Evolutionary conservation across 1,139 yeast genomes (phyloP), one percentile per base, ranked within the genome.

Genomic region (Candida anutae): DNA sequence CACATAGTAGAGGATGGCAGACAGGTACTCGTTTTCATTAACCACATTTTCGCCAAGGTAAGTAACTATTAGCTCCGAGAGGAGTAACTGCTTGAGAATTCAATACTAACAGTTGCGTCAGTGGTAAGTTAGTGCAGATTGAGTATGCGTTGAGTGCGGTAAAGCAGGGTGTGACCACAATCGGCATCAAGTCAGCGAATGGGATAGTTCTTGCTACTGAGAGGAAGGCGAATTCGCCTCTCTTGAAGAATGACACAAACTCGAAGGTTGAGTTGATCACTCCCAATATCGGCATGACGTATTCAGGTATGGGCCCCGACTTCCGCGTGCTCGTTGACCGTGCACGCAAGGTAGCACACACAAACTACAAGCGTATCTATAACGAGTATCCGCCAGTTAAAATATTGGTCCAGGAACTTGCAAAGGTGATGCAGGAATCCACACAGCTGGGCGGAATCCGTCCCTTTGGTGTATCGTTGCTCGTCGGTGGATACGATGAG

Each of bases 271-370:
- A 85, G 31, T 62, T 75, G 34, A 74, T 93, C 45, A 87, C 98
- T 2, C 98, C 98, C 22, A 87, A 90, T 50, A 84, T 90, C 40
- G 98, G 97, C 34, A 85, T 90, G 74, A 87, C 94, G 4, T 93
- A 93, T 59, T 74, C 95, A 12, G 99, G 99, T 16, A 88, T 93
- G 97, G 98, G 98, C 10, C 98, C 99, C 13, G 99, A 93, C 56
- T 93, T 83, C 64, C 71, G 99, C 41, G 95, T 93, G 13, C 71
- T 93, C 29, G 87, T 88, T 25, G 97, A 90, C 55, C 81, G 81
- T 53, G 90, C 97, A 10, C 74, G 99, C 46, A 88, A 85, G 55
- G 77, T 82, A 37, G 85, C 97, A 23, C 98, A 93, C 55, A 78
- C 95, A 13, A 75, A 82, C 48, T 93, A 93, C 59, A 88, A 88